These are phyloP conservation scores for Ruellia speciosa DNA, from an alignment of 305 asterid genomes.

Conservation along the genomic window DNA sequence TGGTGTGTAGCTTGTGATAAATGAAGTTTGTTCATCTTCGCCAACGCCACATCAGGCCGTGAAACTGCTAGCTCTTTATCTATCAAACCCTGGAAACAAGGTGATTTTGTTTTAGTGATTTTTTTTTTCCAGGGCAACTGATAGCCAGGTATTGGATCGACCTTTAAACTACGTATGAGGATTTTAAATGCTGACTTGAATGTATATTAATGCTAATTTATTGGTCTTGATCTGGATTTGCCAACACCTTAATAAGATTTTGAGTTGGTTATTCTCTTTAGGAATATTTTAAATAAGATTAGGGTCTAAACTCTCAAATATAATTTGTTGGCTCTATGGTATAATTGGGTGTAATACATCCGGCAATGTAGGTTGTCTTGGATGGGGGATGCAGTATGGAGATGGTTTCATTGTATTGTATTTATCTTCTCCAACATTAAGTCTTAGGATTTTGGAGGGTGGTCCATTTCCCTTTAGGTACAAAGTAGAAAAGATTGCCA, in stretches of 20 bases:
- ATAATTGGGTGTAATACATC: background rate
- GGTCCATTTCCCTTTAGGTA: background rate
- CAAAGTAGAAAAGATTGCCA: background rate
- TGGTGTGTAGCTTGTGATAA: constrained; percentile 59
- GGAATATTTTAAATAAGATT: constrained; percentile 3
- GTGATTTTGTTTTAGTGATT: constrained; percentile 22
- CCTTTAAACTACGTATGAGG: background rate
- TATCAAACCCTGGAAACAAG: constrained; percentile 61
- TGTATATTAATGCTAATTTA: background rate
- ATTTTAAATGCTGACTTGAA: background rate
- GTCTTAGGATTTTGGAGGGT: background rate
- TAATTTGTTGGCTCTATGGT: constrained; percentile 2
- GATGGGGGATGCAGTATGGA: background rate
- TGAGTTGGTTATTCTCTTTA: background rate
- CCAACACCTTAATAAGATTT: constrained; percentile 9
- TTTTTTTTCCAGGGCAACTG: background rate
- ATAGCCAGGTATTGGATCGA: constrained; percentile 8
- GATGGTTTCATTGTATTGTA: background rate
- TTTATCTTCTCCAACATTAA: background rate
- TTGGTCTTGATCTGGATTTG: constrained; percentile 19
- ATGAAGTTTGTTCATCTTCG: constrained; percentile 83
- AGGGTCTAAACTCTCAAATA: background rate
- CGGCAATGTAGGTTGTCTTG: background rate
- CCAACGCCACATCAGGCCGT: constrained; percentile 98
- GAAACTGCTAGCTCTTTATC: constrained; percentile 75